These are phyloP conservation scores for Cercospora beticola DNA, from an alignment of 2,329 filamentous ascomycete species.

Conservation along the genomic window DNA sequence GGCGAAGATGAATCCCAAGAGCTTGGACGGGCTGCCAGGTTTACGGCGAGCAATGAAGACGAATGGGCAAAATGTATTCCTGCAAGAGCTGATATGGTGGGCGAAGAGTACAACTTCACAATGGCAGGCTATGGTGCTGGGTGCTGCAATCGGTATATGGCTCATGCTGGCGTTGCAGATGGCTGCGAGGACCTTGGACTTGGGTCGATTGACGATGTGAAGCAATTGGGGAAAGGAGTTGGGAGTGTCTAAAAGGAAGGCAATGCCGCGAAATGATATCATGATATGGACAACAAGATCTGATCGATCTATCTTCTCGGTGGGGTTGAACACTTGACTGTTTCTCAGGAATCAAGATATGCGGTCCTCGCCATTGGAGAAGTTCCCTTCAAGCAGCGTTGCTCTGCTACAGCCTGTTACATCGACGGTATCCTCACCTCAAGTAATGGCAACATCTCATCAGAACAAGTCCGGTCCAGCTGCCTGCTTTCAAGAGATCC, in stretches of 20 bases:
- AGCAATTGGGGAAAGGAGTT: background rate
- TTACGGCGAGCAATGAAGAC: constrained; percentile 55
- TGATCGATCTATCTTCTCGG: no score
- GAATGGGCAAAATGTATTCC: constrained; percentile 50
- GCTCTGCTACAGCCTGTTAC: no score
- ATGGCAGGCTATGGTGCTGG: constrained; percentile 30
- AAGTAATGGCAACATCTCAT: no score
- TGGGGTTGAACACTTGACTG: no score
- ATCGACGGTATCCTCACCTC: no score
- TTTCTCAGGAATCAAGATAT: no score
- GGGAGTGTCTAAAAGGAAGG: no score
- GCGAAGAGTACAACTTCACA: constrained; percentile 18
- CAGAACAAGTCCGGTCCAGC: no score
- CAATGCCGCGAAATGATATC: background rate
- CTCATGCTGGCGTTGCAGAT: background rate
- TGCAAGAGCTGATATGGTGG: constrained; percentile 41
- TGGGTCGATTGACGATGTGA: background rate
- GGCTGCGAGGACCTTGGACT: background rate
- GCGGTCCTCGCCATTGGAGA: no score
- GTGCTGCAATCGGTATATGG: constrained; percentile 23
- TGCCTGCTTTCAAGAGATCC: no score
- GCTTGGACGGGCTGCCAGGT: constrained; percentile 61
- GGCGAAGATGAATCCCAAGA: constrained; percentile 54
- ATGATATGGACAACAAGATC: background rate
- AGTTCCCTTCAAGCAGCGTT: no score